Conservation (phyloP, 257 asterid species). For the Catharanthus roseus region DNA sequence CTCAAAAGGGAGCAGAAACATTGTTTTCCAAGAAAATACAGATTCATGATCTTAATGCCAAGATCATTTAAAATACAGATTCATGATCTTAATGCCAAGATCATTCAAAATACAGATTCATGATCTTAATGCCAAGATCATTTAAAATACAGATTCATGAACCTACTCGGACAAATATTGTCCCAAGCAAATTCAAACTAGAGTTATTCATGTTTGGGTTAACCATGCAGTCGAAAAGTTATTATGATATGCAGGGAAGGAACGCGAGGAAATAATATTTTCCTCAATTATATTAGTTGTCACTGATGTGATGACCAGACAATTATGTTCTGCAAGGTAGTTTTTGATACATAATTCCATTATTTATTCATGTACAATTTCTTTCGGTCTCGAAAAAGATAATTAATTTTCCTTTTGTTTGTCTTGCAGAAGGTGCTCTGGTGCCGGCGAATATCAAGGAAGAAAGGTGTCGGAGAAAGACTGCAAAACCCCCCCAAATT, state of each 20-base stretch:
- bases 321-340: slow-evolving; percentile 18
- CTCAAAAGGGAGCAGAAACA: background rate
- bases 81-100: background rate
- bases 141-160: slow-evolving; percentile 2
- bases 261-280: background rate
- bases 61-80: background rate
- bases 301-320: slow-evolving; percentile 10
- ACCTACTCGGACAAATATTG: background rate
- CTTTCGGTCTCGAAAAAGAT: background rate
- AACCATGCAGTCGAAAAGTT: background rate
- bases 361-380: background rate
- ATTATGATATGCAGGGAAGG: background rate
- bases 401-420: background rate
- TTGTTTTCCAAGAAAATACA: background rate
- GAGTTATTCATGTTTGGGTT: background rate
- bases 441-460: slow-evolving; percentile 1
- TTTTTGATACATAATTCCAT: background rate
- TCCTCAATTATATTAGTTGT: slow-evolving; percentile 13
- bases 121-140: slow-evolving; percentile 3
- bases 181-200: background rate
- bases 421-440: slow-evolving; percentile 10
- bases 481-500: background rate
- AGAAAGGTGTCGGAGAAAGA: slow-evolving; percentile 3
- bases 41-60: background rate
- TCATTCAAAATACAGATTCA: background rate